Evolutionary conservation across 805 yeast species (phyloP).

Genomic region (Tetrapisispora taiwanensis): DNA sequence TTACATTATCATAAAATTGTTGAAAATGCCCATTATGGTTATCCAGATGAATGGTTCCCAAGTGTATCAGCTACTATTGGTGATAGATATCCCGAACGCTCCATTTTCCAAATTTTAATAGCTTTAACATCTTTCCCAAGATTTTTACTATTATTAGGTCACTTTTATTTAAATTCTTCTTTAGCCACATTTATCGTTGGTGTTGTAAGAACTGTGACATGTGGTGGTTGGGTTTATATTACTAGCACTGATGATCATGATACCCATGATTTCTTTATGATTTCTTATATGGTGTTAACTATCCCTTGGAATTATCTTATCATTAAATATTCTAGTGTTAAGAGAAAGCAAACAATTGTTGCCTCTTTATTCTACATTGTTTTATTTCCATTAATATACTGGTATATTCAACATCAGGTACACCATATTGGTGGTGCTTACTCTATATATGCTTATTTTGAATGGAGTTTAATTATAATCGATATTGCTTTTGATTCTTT

Average conservation of each 20-base stretch:
- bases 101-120: constrained; percentile 80
- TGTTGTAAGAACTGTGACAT: constrained; percentile 79
- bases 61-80: constrained; percentile 96
- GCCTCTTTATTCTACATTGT: constrained; percentile 44
- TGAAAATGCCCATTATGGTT: constrained; percentile 73
- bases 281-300: constrained; percentile 75
- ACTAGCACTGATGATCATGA: constrained; percentile 97
- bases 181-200: constrained; percentile 39
- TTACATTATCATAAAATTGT: constrained; percentile 86
- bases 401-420: constrained; percentile 89
- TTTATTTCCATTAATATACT: constrained; percentile 82
- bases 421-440: constrained; percentile 87
- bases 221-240: constrained; percentile 98
- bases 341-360: constrained; percentile 24
- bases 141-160: constrained; percentile 47
- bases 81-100: constrained; percentile 91
- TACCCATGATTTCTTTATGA: constrained; percentile 93
- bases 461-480: constrained; percentile 79
- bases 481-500: constrained; percentile 82
- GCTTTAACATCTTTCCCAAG: constrained; percentile 93
- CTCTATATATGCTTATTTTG: constrained; percentile 87
- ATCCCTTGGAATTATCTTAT: constrained; percentile 80
- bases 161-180: constrained; percentile 32
- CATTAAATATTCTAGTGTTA: constrained; percentile 38
- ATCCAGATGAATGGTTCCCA: constrained; percentile 98